These are phyloP conservation scores for Diutina ranongensis DNA, from an alignment of 1,139 yeast species.

Conservation along the genomic window DNA sequence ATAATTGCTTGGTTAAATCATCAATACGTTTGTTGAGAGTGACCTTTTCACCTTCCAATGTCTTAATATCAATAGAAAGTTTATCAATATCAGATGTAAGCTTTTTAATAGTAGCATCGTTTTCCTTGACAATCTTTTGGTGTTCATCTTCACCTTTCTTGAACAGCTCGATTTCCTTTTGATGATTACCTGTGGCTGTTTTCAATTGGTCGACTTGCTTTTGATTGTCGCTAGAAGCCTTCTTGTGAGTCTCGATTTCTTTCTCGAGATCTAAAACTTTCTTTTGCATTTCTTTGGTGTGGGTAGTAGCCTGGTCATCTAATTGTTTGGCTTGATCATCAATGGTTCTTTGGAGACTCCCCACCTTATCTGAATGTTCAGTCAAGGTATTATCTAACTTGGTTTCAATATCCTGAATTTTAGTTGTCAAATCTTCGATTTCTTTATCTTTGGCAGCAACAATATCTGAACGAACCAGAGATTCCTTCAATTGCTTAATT, in stretches of 20 bases:
- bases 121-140: not conserved
- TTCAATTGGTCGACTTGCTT: slow-evolving; percentile 8
- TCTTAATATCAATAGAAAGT: slow-evolving; percentile 11
- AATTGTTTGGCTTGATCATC: slow-evolving; percentile 7
- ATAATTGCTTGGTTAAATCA: slow-evolving; percentile 21
- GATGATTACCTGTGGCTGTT: slow-evolving; percentile 8
- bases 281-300: not conserved
- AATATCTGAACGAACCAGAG: not conserved
- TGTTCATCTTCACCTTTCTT: not conserved
- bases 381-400: not conserved
- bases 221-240: slow-evolving; percentile 6
- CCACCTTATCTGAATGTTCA: not conserved
- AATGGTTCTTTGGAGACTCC: not conserved
- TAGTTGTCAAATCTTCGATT: not conserved
- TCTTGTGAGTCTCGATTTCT: slow-evolving; percentile 6
- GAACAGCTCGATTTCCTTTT: not conserved
- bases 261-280: not conserved
- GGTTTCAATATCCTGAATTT: not conserved
- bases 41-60: slow-evolving; percentile 13
- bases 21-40: slow-evolving; percentile 13
- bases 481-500: slow-evolving; percentile 13
- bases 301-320: not conserved
- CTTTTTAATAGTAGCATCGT: slow-evolving; percentile 6
- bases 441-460: not conserved
- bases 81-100: slow-evolving; percentile 7